Base-by-base conservation (phyloP, 1,284 basidiomycete genomes). In the Amylostereum areolatum region DNA sequence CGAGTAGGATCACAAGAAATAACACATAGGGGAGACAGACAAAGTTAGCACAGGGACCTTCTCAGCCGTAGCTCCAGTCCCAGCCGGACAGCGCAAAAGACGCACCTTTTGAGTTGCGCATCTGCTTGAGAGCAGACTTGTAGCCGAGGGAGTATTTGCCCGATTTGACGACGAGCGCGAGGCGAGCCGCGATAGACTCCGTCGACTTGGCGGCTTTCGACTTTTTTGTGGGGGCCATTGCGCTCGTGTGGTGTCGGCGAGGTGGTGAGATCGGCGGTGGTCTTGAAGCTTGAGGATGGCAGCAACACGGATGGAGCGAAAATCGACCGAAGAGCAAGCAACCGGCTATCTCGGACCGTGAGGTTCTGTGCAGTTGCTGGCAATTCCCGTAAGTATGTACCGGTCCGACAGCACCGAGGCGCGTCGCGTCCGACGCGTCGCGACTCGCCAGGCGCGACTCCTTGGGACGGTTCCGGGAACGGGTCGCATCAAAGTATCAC, bases 131-230 rank as follows among this genome's bases (percentile, higher is more conserved):
- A 49, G 96, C 92, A 58, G 90, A 91, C 77, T 97, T 97, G 86
- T 97, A 96, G 55, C 95, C 94, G 58, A 97, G 78, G 51, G 81
- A 78, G 83, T 90, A 96, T 72, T 94, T 90, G 58, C 86, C 88
- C 60, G 94, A 97, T 83, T 99, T 98, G 72, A 98, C 95, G 67
- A 97, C 95, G 64, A 99, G 92, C 57, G 93, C 90, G 58, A 99
- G 90, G 68, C 89, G 87, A 63, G 94, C 84, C 66, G 95, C 83
- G 77, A 99, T 97, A 67, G 90, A 94, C 80, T 98, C 96, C 64
- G 84, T 88, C 62, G 82, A 84, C 77, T 94, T 95, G 65, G 89
- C 66, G 45, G 92, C 79, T 79, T 97, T 97, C 68, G 88, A 88
- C 78, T 97, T 95, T 74, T 95, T 95, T 61, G 85, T 83, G 63